These are phyloP conservation scores for Aspergillus cejpii DNA, from an alignment of 2,329 filamentous ascomycete genomes.

Conservation along the genomic window DNA sequence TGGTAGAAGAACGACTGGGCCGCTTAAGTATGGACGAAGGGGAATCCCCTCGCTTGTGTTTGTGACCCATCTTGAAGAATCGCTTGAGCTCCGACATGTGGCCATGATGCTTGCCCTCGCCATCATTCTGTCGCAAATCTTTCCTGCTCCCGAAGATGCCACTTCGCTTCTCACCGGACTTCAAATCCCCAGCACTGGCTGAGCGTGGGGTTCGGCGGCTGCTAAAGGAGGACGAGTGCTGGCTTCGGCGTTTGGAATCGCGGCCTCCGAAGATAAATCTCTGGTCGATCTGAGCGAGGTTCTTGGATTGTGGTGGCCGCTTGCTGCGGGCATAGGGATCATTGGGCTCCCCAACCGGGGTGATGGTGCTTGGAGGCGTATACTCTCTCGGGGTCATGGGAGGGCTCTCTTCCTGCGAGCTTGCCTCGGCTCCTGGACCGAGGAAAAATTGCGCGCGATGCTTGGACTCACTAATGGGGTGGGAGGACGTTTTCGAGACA, in stretches of 20 bases:
- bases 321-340: slow-evolving; percentile 83
- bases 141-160: slow-evolving; percentile 52
- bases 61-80: slow-evolving; percentile 79
- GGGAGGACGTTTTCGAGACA: slow-evolving; percentile 38
- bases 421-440: slow-evolving; percentile 50
- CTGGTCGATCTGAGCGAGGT: slow-evolving; percentile 63
- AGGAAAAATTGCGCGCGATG: slow-evolving; percentile 51
- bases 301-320: slow-evolving; percentile 61
- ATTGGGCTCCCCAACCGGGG: slow-evolving; percentile 69
- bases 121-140: slow-evolving; percentile 46
- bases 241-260: slow-evolving; percentile 60
- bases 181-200: slow-evolving; percentile 38
- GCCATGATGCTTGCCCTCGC: slow-evolving; percentile 49
- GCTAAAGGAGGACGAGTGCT: slow-evolving; percentile 45
- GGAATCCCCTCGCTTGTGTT: slow-evolving; percentile 58
- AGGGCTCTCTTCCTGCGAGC: slow-evolving; percentile 56
- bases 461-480: slow-evolving; percentile 43
- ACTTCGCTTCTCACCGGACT: slow-evolving; percentile 45
- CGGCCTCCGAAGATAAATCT: slow-evolving; percentile 77
- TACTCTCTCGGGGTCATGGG: slow-evolving; percentile 50
- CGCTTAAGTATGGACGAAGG: slow-evolving; percentile 56
- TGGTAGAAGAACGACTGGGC: slow-evolving; percentile 46
- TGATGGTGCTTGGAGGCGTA: slow-evolving; percentile 65
- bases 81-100: slow-evolving; percentile 94
- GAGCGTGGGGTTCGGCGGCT: slow-evolving; percentile 42